These are phyloP conservation scores for Coniochaeta sp. DNA, from an alignment of 2,329 filamentous ascomycete genomes.

Conservation along the genomic window DNA sequence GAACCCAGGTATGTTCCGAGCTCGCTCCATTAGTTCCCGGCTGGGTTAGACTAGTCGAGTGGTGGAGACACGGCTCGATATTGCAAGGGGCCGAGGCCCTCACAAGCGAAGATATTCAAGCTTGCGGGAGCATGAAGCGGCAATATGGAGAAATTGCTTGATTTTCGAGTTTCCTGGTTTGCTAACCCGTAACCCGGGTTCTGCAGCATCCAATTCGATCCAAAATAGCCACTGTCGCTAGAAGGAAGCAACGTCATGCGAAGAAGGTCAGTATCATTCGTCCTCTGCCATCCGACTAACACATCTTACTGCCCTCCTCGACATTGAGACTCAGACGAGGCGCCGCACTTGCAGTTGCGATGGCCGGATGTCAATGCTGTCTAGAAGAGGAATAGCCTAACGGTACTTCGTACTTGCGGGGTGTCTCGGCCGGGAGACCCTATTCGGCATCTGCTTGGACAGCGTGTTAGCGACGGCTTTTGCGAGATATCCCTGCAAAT, in stretches of 20 bases:
- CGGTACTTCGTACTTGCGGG: not conserved
- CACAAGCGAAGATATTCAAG: not conserved
- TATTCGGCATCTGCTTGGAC: not conserved
- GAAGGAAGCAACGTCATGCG: not conserved
- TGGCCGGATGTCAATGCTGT: not conserved
- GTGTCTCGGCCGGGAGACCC: not conserved
- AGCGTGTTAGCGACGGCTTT: not conserved
- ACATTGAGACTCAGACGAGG: no score
- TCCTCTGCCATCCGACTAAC: no score
- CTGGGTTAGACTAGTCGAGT: not conserved
- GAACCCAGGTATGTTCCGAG: not conserved
- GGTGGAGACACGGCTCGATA: conserved; percentile 3
- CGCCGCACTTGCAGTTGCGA: no score
- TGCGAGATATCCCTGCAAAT: not conserved
- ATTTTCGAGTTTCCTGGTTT: conserved; percentile 1
- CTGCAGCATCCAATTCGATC: not conserved
- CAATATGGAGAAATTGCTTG: conserved; percentile 1
- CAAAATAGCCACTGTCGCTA: not conserved
- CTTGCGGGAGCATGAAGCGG: not conserved
- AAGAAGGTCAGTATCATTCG: no score
- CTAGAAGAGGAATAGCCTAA: not conserved
- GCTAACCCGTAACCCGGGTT: conserved; percentile 1
- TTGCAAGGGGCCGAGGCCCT: not conserved
- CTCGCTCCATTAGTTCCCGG: not conserved
- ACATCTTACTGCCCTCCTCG: no score